phyloP scores from a whole-genome alignment of 2,329 filamentous ascomycete genomes.

The Septoria petroselini region DNA sequence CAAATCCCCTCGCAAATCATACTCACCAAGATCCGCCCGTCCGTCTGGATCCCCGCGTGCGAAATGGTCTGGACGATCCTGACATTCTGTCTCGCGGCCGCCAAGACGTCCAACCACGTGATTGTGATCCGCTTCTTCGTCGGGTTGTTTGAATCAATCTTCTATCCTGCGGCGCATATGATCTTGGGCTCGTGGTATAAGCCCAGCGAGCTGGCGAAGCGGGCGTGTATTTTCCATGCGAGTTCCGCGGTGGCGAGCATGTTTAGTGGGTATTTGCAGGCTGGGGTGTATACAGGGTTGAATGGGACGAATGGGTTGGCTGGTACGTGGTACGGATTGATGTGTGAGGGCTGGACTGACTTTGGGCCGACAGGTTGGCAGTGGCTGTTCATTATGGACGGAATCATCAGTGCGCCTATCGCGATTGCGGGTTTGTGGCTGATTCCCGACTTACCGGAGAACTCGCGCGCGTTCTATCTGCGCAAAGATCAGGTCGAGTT shows the following conservation, averaged over 20 bases:
- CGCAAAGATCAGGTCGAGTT: conserved; percentile 44
- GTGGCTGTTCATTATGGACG: conserved; percentile 39
- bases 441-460: conserved; percentile 52
- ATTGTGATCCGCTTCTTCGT: conserved; percentile 52
- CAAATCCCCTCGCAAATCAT: conserved; percentile 39
- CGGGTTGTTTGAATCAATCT: conserved; percentile 50
- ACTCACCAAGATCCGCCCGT: conserved; percentile 49
- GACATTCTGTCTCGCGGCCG: conserved; percentile 46
- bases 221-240: conserved; percentile 53
- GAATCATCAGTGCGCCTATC: conserved; percentile 53
- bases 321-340: conserved; percentile 51
- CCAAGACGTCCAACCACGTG: conserved; percentile 45
- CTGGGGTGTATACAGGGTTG: conserved; percentile 49
- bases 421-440: conserved; percentile 51
- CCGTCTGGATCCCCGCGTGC: conserved; percentile 50
- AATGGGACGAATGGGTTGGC: conserved; percentile 40
- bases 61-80: conserved; percentile 52
- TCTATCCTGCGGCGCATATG: conserved; percentile 54
- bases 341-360: conserved; percentile 36
- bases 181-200: conserved; percentile 54
- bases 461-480: conserved; percentile 50
- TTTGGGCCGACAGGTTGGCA: conserved; percentile 13
- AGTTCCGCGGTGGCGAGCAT: conserved; percentile 46
- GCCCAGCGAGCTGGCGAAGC: conserved; percentile 51
- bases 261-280: conserved; percentile 56